Evolutionary conservation across 192 early-diverging fungal species (phyloP).

Genomic region (Rhizoclosmatium sp.): DNA sequence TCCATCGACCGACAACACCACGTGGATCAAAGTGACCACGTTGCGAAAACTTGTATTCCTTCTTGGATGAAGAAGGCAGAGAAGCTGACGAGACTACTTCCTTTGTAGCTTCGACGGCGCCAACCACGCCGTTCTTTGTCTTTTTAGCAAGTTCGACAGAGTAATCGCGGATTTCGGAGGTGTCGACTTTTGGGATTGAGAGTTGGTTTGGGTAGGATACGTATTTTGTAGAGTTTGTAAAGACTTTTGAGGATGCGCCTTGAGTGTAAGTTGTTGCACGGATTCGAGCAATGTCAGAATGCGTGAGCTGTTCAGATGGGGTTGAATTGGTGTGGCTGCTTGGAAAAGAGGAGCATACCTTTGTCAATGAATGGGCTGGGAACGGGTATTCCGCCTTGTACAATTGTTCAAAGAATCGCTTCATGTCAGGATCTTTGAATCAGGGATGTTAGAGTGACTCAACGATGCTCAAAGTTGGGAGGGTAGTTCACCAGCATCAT

Average conservation of each 20-base stretch:
- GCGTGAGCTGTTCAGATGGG: slow-evolving; percentile 2
- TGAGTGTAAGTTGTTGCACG: background rate
- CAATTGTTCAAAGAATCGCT: background rate
- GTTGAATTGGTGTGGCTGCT: background rate
- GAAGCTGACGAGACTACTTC: background rate
- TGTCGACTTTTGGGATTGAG: background rate
- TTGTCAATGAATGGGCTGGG: background rate
- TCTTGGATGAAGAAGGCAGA: background rate
- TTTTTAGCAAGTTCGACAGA: background rate
- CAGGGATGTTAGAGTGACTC: background rate
- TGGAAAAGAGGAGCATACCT: background rate
- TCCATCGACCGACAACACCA: no score
- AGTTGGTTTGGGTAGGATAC: background rate
- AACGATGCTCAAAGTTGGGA: background rate
- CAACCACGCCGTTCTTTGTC: background rate
- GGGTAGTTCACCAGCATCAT: background rate
- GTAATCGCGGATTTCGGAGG: background rate
- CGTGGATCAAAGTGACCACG: background rate
- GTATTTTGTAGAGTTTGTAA: background rate
- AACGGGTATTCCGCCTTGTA: slow-evolving; percentile 12
- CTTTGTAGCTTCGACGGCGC: background rate
- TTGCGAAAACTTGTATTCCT: background rate
- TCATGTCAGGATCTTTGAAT: background rate
- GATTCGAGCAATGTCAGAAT: background rate
- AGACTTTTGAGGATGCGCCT: background rate